These are phyloP conservation scores for Larix kaempferi DNA, from an alignment of 75 land plant genomes.

Conservation along the genomic window DNA sequence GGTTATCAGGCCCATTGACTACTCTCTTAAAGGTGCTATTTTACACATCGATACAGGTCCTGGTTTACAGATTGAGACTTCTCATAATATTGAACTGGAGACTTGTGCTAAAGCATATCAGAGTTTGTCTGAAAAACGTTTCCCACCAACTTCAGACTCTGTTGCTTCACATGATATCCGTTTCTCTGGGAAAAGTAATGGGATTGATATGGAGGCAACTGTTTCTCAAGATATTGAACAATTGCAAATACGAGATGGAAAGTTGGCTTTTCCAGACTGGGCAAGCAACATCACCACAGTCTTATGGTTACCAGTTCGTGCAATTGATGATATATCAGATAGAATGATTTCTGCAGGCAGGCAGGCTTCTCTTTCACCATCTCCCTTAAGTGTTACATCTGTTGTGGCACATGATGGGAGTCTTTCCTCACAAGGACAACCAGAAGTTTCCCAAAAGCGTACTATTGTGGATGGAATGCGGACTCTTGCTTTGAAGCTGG, in stretches of 20 bases:
- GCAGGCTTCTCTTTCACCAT: conserved; percentile 14
- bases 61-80: conserved; percentile 53
- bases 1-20: conserved; percentile 74
- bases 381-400: conserved; percentile 15
- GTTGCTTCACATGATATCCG: neutral
- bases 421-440: conserved; percentile 9
- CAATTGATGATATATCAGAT: conserved; percentile 43
- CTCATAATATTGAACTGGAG: conserved; percentile 67
- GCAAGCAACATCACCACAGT: conserved; percentile 64
- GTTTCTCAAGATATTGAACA: conserved; percentile 21
- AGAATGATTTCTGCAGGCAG: conserved; percentile 53
- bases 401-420: conserved; percentile 4
- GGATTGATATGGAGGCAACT: conserved; percentile 1
- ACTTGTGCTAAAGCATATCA: conserved; percentile 19
- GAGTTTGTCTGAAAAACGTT: conserved; percentile 4
- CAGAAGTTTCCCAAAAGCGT: conserved; percentile 37
- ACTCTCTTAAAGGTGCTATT: conserved; percentile 80
- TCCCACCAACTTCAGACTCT: conserved; percentile 4
- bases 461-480: conserved; percentile 78
- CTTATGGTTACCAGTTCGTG: conserved; percentile 80
- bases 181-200: neutral
- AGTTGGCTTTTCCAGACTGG: conserved; percentile 76
- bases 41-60: conserved; percentile 80
- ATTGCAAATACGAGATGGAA: conserved; percentile 58
- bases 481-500: conserved; percentile 82